A percentile compares a stretch with the other conserved stretches of the same genome.
phyloP scores from a whole-genome alignment of 1,284 basidiomycete species.

The Dichomitus squalens region DNA sequence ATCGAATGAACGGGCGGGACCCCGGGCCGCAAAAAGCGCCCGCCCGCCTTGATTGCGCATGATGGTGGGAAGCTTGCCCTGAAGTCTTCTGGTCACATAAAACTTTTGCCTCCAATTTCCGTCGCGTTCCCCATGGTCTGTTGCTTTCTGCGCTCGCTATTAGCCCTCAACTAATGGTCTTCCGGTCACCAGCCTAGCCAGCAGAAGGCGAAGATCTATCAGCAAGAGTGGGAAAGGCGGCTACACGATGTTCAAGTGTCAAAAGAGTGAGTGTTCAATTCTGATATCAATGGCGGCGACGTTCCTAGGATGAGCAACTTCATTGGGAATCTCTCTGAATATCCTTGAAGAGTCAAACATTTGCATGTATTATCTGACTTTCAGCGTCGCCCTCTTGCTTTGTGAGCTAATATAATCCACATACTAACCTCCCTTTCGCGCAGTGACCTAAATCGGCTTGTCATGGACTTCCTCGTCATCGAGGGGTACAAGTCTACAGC shows the following conservation, averaged over 20 bases:
- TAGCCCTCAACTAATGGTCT: conserved; percentile 6
- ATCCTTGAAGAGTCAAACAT: conserved; percentile 56
- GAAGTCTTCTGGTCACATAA: conserved; percentile 32
- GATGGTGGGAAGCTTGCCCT: conserved; percentile 30
- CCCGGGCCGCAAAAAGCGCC: not conserved
- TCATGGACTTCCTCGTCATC: conserved; percentile 98
- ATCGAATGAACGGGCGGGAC: not conserved
- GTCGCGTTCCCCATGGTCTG: conserved; percentile 35
- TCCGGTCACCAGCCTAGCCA: conserved; percentile 26
- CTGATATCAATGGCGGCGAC: conserved; percentile 13
- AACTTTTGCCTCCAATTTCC: conserved; percentile 21
- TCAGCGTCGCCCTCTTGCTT: conserved; percentile 9
- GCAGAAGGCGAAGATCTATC: conserved; percentile 59
- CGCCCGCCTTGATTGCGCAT: not conserved
- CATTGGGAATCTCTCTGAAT: conserved; percentile 91
- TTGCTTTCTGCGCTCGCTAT: conserved; percentile 8
- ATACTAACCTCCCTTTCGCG: conserved; percentile 5
- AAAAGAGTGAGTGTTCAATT: conserved; percentile 66
- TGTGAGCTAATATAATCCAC: not conserved
- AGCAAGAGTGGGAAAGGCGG: conserved; percentile 76
- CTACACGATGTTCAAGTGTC: conserved; percentile 74
- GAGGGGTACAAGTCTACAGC: conserved; percentile 98
- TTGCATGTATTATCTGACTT: conserved; percentile 85
- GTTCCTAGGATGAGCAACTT: conserved; percentile 54
- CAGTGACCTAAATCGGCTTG: conserved; percentile 92